Percentiles rank a stretch among this genome's conserved stretches.
phyloP scores from a whole-genome alignment of 257 asterid species.

The Solanum dulcamara region DNA sequence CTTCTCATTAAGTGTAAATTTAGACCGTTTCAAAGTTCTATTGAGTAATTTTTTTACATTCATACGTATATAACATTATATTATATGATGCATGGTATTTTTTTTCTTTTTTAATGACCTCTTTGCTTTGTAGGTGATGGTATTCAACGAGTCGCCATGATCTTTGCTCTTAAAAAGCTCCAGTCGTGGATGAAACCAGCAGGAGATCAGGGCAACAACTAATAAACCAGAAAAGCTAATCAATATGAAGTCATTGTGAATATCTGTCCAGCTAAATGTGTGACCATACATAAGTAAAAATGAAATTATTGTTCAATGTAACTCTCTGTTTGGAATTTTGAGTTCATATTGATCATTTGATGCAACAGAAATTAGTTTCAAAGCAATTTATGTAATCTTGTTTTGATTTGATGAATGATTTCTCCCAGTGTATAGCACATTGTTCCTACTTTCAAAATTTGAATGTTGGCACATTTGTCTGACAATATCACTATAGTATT shows the following conservation, averaged over 20 bases:
- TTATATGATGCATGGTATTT: background rate
- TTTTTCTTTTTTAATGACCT: background rate
- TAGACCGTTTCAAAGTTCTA: background rate
- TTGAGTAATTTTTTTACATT: background rate
- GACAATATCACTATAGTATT: background rate
- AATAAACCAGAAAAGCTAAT: slow-evolving; percentile 7
- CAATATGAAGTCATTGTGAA: slow-evolving; percentile 40
- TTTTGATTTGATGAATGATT: background rate
- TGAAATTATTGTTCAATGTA: background rate
- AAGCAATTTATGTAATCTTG: background rate
- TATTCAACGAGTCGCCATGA: slow-evolving; percentile 65
- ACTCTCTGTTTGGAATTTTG: background rate
- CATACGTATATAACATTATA: background rate
- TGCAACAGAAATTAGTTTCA: background rate
- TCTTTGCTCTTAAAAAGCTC: slow-evolving; percentile 5
- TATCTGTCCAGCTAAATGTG: slow-evolving; percentile 5
- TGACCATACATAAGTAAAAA: background rate
- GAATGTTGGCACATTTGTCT: background rate
- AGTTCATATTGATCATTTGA: background rate
- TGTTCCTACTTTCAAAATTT: background rate
- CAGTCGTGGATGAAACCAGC: slow-evolving; percentile 21
- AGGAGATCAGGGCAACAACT: slow-evolving; percentile 2
- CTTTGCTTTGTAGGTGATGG: slow-evolving; percentile 59
- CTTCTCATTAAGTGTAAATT: background rate
- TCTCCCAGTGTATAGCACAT: background rate